A percentile compares a stretch with the other conserved stretches of the same genome.
These are phyloP conservation scores for Podaxis rugospora DNA, from an alignment of 768 basidiomycete genomes.

Conservation along the genomic window DNA sequence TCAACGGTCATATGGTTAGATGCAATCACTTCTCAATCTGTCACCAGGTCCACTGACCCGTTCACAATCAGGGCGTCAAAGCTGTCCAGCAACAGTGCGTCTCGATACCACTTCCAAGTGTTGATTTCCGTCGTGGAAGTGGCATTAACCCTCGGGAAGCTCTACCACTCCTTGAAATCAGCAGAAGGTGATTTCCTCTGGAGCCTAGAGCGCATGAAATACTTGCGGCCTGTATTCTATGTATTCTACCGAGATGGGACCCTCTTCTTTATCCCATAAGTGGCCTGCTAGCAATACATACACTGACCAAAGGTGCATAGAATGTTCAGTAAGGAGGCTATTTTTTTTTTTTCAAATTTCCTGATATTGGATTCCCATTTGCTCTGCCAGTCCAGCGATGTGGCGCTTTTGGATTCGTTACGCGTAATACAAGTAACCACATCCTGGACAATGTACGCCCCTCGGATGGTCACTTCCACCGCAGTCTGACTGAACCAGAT, in stretches of 20 bases:
- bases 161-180: not conserved
- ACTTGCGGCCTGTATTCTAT: not conserved
- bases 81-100: constrained; percentile 1
- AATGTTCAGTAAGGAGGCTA: not conserved
- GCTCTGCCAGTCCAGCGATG: not conserved
- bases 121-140: not conserved
- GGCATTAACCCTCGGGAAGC: not conserved
- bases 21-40: too few species aligned
- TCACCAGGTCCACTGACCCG: not conserved
- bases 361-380: not conserved
- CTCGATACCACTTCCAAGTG: not conserved
- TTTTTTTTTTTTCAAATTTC: too few species aligned
- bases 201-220: not conserved
- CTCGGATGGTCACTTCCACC: not conserved
- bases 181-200: not conserved
- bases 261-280: constrained; percentile 5
- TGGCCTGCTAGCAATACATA: not conserved
- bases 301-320: not conserved
- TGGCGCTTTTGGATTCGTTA: not conserved
- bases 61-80: not conserved
- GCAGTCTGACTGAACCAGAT: not conserved
- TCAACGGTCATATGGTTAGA: not conserved
- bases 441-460: constrained; percentile 1
- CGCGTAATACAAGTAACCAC: not conserved
- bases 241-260: constrained; percentile 9